Evolutionary conservation across 2,329 filamentous ascomycete genomes (phyloP).

Genomic region (Hypoxylon sp.): DNA sequence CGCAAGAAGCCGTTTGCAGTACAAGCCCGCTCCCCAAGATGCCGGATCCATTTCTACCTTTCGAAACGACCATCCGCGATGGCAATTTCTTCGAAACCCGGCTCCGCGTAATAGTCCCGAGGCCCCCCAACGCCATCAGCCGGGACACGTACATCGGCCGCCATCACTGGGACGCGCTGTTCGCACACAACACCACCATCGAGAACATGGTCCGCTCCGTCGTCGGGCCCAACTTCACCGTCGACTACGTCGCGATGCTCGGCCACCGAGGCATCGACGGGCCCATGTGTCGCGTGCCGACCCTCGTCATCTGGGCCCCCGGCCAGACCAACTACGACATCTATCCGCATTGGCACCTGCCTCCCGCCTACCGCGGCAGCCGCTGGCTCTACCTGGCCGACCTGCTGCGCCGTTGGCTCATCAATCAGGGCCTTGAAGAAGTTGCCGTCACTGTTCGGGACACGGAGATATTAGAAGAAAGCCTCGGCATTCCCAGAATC

Average conservation of each 20-base stretch:
- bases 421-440: not conserved
- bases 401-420: slow-evolving; percentile 6
- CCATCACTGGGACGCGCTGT: not conserved
- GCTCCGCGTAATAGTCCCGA: not conserved
- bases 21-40: not conserved
- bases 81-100: not conserved
- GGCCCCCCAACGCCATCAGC: not conserved
- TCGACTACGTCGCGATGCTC: not conserved
- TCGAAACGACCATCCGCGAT: slow-evolving; percentile 1
- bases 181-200: not conserved
- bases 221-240: not conserved
- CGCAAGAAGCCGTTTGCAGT: not conserved
- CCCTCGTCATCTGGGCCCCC: not conserved
- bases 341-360: not conserved
- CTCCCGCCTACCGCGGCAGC: slow-evolving; percentile 6
- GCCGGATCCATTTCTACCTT: not conserved
- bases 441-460: slow-evolving; percentile 11
- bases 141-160: not conserved
- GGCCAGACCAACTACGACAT: not conserved
- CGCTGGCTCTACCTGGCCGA: slow-evolving; percentile 19
- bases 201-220: not conserved
- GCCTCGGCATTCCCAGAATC: too few species aligned
- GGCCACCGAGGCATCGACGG: not conserved
- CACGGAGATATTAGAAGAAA: not conserved
- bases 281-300: not conserved